Conservation (phyloP, 2,329 filamentous ascomycete species). For the Graphilbum fragrans region DNA sequence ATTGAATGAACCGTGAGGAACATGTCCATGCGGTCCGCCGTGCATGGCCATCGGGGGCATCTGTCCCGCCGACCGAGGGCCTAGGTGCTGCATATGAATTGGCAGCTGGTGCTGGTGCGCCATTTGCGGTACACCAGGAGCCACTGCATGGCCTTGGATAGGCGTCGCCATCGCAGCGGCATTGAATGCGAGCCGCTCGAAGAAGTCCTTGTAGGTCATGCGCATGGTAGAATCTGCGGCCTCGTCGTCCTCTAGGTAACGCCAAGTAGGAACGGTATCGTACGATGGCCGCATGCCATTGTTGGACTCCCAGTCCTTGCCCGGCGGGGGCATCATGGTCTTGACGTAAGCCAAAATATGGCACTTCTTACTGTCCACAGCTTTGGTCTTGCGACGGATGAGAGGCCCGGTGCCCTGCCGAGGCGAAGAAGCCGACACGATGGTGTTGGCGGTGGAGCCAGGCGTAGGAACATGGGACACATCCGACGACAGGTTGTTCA, state of each 20-base stretch:
- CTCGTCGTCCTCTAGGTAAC: slow-evolving; percentile 61
- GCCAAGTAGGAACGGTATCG: slow-evolving; percentile 78
- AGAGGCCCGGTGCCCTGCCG: slow-evolving; percentile 15
- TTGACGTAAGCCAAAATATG: slow-evolving; percentile 41
- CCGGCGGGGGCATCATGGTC: slow-evolving; percentile 37
- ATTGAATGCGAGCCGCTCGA: slow-evolving; percentile 51
- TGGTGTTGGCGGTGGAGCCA: slow-evolving; percentile 1
- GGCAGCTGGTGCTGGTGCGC: slow-evolving; percentile 78
- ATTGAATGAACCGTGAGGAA: slow-evolving; percentile 53
- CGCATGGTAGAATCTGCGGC: slow-evolving; percentile 52
- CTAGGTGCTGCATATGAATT: slow-evolving; percentile 60
- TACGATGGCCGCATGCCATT: slow-evolving; percentile 76
- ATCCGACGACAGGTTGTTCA: slow-evolving; percentile 28
- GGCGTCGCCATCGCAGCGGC: slow-evolving; percentile 48
- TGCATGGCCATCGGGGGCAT: slow-evolving; percentile 71
- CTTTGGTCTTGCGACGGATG: slow-evolving; percentile 59
- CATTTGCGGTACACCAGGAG: slow-evolving; percentile 59
- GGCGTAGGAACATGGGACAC: slow-evolving; percentile 8
- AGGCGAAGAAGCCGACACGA: slow-evolving; percentile 3
- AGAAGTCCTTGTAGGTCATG: slow-evolving; percentile 63
- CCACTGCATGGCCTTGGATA: slow-evolving; percentile 32
- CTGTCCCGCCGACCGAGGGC: slow-evolving; percentile 59
- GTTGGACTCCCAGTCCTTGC: slow-evolving; percentile 58
- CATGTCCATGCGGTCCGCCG: slow-evolving; percentile 53
- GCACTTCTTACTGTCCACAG: slow-evolving; percentile 60